Evolutionary conservation across 768 basidiomycete species (phyloP).

Genomic region (Agaricus sinodeliciosus): DNA sequence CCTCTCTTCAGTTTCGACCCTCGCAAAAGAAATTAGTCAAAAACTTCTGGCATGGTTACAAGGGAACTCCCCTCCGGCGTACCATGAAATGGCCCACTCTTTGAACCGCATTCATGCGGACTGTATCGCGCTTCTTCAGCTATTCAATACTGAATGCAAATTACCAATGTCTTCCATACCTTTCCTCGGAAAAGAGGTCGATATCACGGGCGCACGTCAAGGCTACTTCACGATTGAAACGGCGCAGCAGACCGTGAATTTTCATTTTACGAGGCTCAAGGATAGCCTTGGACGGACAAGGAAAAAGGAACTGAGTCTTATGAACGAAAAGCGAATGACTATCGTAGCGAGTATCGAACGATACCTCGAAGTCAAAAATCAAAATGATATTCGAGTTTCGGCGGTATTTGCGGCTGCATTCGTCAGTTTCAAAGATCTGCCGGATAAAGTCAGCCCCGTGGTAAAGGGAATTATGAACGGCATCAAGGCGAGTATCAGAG

Average conservation of each 20-base stretch:
- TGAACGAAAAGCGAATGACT: slow-evolving; percentile 70
- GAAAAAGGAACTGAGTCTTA: slow-evolving; percentile 66
- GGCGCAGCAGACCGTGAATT: slow-evolving; percentile 63
- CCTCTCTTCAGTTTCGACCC: slow-evolving; percentile 49
- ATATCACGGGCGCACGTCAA: slow-evolving; percentile 56
- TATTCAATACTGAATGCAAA: slow-evolving; percentile 85
- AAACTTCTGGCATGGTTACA: slow-evolving; percentile 72
- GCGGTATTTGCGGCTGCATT: slow-evolving; percentile 90
- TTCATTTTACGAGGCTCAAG: slow-evolving; percentile 69
- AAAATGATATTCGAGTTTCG: slow-evolving; percentile 81
- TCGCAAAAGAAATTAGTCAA: slow-evolving; percentile 63
- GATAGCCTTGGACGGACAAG: slow-evolving; percentile 68
- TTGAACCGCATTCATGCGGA: slow-evolving; percentile 77
- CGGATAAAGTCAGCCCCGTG: slow-evolving; percentile 92
- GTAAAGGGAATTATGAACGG: slow-evolving; percentile 98
- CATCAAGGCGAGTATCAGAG: slow-evolving; percentile 66
- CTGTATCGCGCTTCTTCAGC: slow-evolving; percentile 71
- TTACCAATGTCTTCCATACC: slow-evolving; percentile 77
- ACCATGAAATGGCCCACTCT: slow-evolving; percentile 85
- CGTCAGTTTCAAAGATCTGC: slow-evolving; percentile 78
- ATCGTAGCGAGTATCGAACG: slow-evolving; percentile 68
- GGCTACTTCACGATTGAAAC: slow-evolving; percentile 76
- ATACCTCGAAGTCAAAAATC: slow-evolving; percentile 75
- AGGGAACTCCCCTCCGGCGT: slow-evolving; percentile 65
- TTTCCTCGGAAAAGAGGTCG: slow-evolving; percentile 67